These are phyloP conservation scores for Trifolium repens DNA, from an alignment of 306 rosid species.

Conservation along the genomic window DNA sequence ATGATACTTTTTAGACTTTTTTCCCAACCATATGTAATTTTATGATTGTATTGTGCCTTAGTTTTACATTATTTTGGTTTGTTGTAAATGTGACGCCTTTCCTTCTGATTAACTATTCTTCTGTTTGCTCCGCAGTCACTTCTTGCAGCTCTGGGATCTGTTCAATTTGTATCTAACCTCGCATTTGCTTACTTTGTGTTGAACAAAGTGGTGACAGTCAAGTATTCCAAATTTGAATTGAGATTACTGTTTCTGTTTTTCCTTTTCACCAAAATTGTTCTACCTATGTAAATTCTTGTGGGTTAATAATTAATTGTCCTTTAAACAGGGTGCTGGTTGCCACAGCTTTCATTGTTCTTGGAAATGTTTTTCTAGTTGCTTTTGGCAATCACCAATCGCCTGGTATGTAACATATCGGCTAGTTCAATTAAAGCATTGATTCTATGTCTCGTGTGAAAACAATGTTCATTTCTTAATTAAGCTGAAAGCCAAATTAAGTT, in stretches of 20 bases:
- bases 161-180: slow-evolving; percentile 94
- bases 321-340: slow-evolving; percentile 88
- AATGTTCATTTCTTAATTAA: not conserved
- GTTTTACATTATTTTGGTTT: not conserved
- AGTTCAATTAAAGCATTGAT: not conserved
- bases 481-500: slow-evolving; percentile 25
- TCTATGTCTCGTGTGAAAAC: not conserved
- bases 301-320: slow-evolving; percentile 31
- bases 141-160: slow-evolving; percentile 97
- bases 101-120: slow-evolving; percentile 24
- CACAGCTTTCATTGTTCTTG: slow-evolving; percentile 95
- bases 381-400: slow-evolving; percentile 99
- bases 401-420: slow-evolving; percentile 54
- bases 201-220: slow-evolving; percentile 92
- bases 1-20: slow-evolving; percentile 16
- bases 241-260: slow-evolving; percentile 38
- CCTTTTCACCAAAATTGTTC: not conserved
- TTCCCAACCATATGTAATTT: slow-evolving; percentile 19
- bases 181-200: slow-evolving; percentile 96
- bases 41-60: slow-evolving; percentile 24
- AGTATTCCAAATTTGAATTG: slow-evolving; percentile 66
- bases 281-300: slow-evolving; percentile 13
- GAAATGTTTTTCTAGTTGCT: slow-evolving; percentile 90
- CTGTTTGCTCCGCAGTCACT: slow-evolving; percentile 70
- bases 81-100: slow-evolving; percentile 25